Conservation (phyloP, 306 rosid species). For the Malus domestica region ASM211411v1 NC_041796.1:9416501-9417000, state of each 20-base stretch:
- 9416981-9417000: constrained; percentile 64
- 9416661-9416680: constrained; percentile 1
- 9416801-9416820: constrained; percentile 25
- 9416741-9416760: constrained; percentile 55
- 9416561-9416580: constrained; percentile 67
- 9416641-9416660: background rate
- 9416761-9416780: constrained; percentile 72
- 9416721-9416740: constrained; percentile 34
- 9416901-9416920: background rate
- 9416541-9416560: constrained; percentile 53
- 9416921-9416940: constrained; percentile 52
- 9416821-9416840: constrained; percentile 24
- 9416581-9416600: constrained; percentile 34
- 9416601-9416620: constrained; percentile 23
- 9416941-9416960: constrained; percentile 7
- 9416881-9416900: constrained; percentile 5
- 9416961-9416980: constrained; percentile 31
- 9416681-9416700: background rate
- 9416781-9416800: constrained; percentile 48
- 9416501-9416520: constrained; percentile 50
- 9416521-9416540: constrained; percentile 51
- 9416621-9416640: constrained; percentile 4
- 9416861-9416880: background rate
- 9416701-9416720: constrained; percentile 43
- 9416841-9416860: constrained; percentile 23